A percentile compares a stretch with the other conserved stretches of the same genome.
These are phyloP conservation scores for Colletotrichum orbiculare DNA, from an alignment of 2,329 filamentous ascomycete genomes.

Conservation along the genomic window DNA sequence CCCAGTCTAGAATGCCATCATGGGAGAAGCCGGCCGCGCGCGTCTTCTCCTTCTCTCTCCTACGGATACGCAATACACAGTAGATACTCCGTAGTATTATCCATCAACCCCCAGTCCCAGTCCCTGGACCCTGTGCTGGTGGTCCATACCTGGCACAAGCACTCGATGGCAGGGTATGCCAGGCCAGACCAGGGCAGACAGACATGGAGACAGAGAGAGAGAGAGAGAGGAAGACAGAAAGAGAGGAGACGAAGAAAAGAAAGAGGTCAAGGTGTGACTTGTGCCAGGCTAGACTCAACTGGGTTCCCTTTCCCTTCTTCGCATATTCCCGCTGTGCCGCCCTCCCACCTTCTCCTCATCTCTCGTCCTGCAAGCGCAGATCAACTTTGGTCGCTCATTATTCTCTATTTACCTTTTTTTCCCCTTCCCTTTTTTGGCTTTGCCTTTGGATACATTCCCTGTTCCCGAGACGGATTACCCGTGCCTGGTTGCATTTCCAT, in stretches of 20 bases:
- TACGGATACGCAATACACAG: neutral
- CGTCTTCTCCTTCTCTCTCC: neutral
- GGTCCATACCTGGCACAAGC: neutral
- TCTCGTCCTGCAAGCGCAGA: slow-evolving; percentile 27
- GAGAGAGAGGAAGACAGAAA: neutral
- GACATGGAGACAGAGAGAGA: neutral
- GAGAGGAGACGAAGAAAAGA: neutral
- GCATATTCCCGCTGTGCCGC: slow-evolving; percentile 24
- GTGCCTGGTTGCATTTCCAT: slow-evolving; percentile 27
- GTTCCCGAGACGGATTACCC: neutral
- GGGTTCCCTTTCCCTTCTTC: slow-evolving; percentile 21
- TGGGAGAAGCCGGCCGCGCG: slow-evolving; percentile 12
- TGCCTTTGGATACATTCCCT: too few species aligned
- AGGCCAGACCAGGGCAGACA: neutral
- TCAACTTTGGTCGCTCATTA: slow-evolving; percentile 24
- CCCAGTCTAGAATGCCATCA: slow-evolving; percentile 30
- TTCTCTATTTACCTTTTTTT: slow-evolving; percentile 14
- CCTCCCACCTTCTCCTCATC: slow-evolving; percentile 25
- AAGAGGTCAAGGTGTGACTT: too few species aligned
- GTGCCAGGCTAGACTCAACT: slow-evolving; percentile 11
- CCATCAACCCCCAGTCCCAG: neutral
- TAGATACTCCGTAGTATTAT: neutral
- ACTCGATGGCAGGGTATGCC: neutral
- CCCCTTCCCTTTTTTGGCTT: slow-evolving; percentile 12
- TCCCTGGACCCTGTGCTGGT: neutral